Base-by-base conservation (phyloP, 31 red algal species). In the Porphyra umbilicalis region DNA sequence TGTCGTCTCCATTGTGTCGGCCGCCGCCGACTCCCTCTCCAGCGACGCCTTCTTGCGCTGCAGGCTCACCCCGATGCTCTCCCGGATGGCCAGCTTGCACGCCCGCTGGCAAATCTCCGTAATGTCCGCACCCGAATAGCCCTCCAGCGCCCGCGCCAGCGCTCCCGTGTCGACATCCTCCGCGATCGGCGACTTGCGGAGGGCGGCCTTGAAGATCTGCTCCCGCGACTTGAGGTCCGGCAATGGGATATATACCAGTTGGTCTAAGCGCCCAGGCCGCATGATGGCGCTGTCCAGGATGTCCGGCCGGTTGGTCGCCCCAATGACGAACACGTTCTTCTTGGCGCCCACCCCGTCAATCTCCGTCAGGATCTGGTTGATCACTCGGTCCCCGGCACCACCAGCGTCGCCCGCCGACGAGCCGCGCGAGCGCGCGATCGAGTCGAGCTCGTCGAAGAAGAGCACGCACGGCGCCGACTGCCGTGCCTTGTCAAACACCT, bases 71-170 rank as follows among this genome's bases (percentile, higher is more conserved):
- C 81, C 84, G 81, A 99, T 99, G 10, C 87, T 86, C 85, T 99
- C 98, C 67, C 98, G 94, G 80, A 99, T 99, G 36, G 94, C 98
- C 82, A 97, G 88, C 82, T 99, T 99, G 83, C 92, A 94, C 29
- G 98, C 98, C 13, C 98, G 87, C 76, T 99, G 98, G 84, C 98
- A 99, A 82, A 99, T 99, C 75, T 99, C 98, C 11, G 98, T 99
- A 46, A 99, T 92, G 80, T 99, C 98, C n/a, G 98, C 98, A 84
- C 98, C 98, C 68, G 98, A 99, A 83, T 91, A 99, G 36, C 98
- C 98, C 57, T 97, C 92, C 29, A 92, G 78, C 20, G 92, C 98
- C 42, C 89, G 93, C 3, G 98, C 98, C 32, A 99, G 81, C 37
- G 89, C 94, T 10, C 84, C 87, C 38, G 95, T 77, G 35, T 92